Conservation (phyloP, 805 yeast species). For the Ogataea trehalophila region DNA sequence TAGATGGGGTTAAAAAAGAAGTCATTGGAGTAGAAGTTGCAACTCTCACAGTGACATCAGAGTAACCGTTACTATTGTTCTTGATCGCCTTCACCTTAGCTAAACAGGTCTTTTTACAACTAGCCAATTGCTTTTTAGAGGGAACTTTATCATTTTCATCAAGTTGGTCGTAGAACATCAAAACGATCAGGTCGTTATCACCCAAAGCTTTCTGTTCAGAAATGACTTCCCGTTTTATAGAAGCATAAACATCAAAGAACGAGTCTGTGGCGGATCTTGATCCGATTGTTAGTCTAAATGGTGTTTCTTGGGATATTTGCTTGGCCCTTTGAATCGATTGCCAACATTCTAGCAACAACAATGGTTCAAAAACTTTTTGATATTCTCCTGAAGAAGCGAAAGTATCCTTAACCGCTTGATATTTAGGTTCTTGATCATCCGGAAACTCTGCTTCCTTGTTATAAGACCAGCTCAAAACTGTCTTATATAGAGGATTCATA, state of each 20-base stretch:
- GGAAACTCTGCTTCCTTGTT: slow-evolving; percentile 54
- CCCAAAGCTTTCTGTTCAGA: slow-evolving; percentile 46
- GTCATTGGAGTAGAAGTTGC: slow-evolving; percentile 47
- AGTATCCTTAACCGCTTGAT: slow-evolving; percentile 45
- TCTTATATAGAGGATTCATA: slow-evolving; percentile 65
- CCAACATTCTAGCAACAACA: slow-evolving; percentile 89
- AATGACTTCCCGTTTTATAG: slow-evolving; percentile 50
- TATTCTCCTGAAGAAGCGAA: slow-evolving; percentile 65
- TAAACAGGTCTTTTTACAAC: slow-evolving; percentile 49
- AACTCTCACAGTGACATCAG: slow-evolving; percentile 74
- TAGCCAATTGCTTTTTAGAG: slow-evolving; percentile 11
- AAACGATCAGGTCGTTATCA: slow-evolving; percentile 72
- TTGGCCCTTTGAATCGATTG: slow-evolving; percentile 76
- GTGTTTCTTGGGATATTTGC: slow-evolving; percentile 50
- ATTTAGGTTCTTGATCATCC: slow-evolving; percentile 35
- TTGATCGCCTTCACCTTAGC: slow-evolving; percentile 79
- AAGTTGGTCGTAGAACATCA: slow-evolving; percentile 48
- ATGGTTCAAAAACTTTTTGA: slow-evolving; percentile 65
- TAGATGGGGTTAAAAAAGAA: slow-evolving; percentile 55
- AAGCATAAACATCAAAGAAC: slow-evolving; percentile 81
- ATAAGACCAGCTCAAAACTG: slow-evolving; percentile 75
- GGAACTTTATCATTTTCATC: slow-evolving; percentile 25
- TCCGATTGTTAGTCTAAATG: slow-evolving; percentile 68
- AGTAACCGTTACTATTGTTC: slow-evolving; percentile 54
- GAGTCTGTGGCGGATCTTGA: slow-evolving; percentile 79